Evolutionary conservation across 2,329 filamentous ascomycete species (phyloP).

Genomic region (Lachnellula arida): DNA sequence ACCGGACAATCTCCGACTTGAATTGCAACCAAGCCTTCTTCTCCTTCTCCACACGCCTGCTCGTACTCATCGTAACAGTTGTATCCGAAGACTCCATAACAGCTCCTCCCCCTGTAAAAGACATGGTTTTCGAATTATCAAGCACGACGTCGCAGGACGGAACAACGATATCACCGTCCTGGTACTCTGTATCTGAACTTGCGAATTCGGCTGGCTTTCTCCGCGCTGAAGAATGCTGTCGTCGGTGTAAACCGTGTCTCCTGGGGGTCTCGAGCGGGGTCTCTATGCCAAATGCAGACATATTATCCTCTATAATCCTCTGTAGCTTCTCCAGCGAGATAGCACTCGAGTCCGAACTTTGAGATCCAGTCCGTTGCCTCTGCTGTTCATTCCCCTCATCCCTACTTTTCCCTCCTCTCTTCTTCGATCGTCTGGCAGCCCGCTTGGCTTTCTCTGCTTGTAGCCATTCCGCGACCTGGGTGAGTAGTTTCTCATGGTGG

Average conservation of each 20-base stretch:
- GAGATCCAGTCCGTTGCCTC: conserved; percentile 46
- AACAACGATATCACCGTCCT: conserved; percentile 76
- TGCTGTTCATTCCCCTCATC: conserved; percentile 11
- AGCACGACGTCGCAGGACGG: conserved; percentile 79
- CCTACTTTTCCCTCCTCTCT: conserved; percentile 27
- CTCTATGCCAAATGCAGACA: conserved; percentile 37
- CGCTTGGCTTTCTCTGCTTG: conserved; percentile 71
- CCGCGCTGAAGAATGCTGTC: conserved; percentile 16
- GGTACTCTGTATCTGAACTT: conserved; percentile 81
- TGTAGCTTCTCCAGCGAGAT: conserved; percentile 77
- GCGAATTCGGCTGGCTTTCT: conserved; percentile 35
- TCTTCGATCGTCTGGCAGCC: conserved; percentile 47
- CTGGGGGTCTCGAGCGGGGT: conserved; percentile 23
- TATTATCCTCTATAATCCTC: conserved; percentile 67
- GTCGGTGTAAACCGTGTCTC: conserved; percentile 2
- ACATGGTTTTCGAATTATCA: conserved; percentile 86
- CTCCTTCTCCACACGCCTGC: conserved; percentile 57
- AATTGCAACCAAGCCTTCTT: conserved; percentile 76
- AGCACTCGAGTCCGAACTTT: conserved; percentile 62
- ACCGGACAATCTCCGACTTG: conserved; percentile 85
- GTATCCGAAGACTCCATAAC: conserved; percentile 33
- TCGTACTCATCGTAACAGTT: conserved; percentile 36
- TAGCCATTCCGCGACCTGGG: conserved; percentile 79
- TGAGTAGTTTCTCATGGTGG: conserved; percentile 51
- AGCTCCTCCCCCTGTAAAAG: conserved; percentile 57